Conservation (phyloP, 352 stramenopile species). For the Blastocystis sp. region DNA sequence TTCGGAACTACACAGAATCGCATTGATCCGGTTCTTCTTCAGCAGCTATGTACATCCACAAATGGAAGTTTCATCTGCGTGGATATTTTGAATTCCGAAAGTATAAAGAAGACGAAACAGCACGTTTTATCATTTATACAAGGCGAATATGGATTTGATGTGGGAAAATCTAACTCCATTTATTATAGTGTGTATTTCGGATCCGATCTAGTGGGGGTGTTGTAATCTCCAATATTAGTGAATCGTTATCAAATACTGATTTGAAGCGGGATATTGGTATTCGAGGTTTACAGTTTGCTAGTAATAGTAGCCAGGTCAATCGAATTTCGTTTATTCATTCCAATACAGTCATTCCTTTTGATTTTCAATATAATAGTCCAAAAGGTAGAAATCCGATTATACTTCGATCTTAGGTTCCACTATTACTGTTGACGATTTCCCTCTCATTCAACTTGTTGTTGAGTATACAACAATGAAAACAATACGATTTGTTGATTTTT, state of each 20-base stretch:
- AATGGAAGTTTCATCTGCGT: conserved; percentile 36
- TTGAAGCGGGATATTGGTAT: not conserved
- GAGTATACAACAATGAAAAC: conserved; percentile 56
- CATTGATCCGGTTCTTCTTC: conserved; percentile 31
- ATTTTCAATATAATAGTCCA: conserved; percentile 35
- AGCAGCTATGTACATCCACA: not conserved
- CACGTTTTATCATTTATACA: not conserved
- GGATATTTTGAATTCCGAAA: conserved; percentile 14
- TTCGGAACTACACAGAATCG: not conserved
- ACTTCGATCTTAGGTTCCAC: not conserved
- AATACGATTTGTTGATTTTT: not conserved
- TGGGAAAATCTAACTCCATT: not conserved
- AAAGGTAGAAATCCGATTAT: not conserved
- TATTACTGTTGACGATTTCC: conserved; percentile 46
- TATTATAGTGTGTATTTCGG: conserved; percentile 24
- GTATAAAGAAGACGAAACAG: not conserved
- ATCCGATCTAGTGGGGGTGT: conserved; percentile 46
- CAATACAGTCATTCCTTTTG: conserved; percentile 5
- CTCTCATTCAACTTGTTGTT: conserved; percentile 43
- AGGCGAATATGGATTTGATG: conserved; percentile 36
- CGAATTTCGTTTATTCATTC: not conserved
- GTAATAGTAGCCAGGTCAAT: conserved; percentile 32
- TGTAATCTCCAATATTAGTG: not conserved
- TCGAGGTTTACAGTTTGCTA: conserved; percentile 42
- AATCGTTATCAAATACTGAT: not conserved